These are phyloP conservation scores for Candida nemodendra DNA, from an alignment of 805 yeast genomes.

Conservation along the genomic window DNA sequence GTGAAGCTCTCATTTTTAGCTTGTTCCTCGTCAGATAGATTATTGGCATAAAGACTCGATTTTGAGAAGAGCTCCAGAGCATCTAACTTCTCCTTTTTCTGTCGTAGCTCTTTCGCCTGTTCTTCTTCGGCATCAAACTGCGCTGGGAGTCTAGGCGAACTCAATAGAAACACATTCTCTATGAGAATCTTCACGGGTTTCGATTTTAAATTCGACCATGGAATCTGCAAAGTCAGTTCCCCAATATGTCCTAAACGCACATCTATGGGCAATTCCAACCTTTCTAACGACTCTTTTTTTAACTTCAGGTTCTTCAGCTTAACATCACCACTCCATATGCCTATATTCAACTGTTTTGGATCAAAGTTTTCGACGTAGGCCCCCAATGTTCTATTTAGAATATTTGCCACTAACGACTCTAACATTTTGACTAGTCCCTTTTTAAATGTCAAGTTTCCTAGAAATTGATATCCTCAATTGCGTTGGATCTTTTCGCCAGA, in stretches of 20 bases:
- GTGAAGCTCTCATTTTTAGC: slow-evolving; percentile 77
- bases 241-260: slow-evolving; percentile 90
- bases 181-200: slow-evolving; percentile 88
- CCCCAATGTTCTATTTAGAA: slow-evolving; percentile 62
- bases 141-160: slow-evolving; percentile 65
- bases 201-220: slow-evolving; percentile 92
- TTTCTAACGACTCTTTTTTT: slow-evolving; percentile 86
- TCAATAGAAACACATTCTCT: slow-evolving; percentile 82
- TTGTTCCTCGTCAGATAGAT: slow-evolving; percentile 35
- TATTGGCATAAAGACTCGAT: slow-evolving; percentile 31
- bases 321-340: slow-evolving; percentile 98
- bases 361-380: slow-evolving; percentile 92
- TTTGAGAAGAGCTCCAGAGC: slow-evolving; percentile 63
- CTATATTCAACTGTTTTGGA: slow-evolving; percentile 90
- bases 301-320: slow-evolving; percentile 73
- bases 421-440: slow-evolving; percentile 51
- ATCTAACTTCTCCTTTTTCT: slow-evolving; percentile 64
- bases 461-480: too few species aligned
- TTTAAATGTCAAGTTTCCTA: too few species aligned
- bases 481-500: too few species aligned
- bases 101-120: slow-evolving; percentile 55
- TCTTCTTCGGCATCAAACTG: slow-evolving; percentile 58
- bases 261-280: slow-evolving; percentile 80
- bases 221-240: slow-evolving; percentile 83
- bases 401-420: slow-evolving; percentile 63